These are phyloP conservation scores for Kodamaea hsintzibuensis DNA, from an alignment of 805 yeast species.

Conservation along the genomic window DNA sequence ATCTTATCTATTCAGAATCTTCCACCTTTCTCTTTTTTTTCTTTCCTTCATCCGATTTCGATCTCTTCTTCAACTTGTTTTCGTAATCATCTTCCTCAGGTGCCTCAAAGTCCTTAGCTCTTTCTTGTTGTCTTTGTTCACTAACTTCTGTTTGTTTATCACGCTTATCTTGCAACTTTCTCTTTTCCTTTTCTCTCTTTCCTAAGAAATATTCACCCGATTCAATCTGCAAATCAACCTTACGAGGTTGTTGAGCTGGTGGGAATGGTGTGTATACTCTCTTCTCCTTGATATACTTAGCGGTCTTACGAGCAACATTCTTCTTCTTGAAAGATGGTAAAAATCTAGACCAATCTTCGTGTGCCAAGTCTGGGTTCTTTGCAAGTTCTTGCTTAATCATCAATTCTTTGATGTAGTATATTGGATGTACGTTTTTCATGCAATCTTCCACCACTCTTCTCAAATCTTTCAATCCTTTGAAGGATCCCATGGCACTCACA, in stretches of 20 bases:
- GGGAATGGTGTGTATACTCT: constrained; percentile 98
- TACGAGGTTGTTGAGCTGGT: constrained; percentile 94
- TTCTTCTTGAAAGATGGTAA: constrained; percentile 95
- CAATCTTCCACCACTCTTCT: constrained; percentile 97
- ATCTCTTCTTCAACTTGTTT: constrained; percentile 25
- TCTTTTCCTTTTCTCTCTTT: constrained; percentile 74
- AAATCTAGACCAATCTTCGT: constrained; percentile 96
- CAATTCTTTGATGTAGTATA: constrained; percentile 92
- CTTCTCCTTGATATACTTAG: constrained; percentile 64
- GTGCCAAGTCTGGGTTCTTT: constrained; percentile 90
- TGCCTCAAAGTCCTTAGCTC: constrained; percentile 78
- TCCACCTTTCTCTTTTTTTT: constrained; percentile 23
- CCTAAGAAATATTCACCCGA: constrained; percentile 97
- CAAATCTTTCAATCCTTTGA: constrained; percentile 85
- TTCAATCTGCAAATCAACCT: constrained; percentile 95
- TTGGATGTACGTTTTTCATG: constrained; percentile 96
- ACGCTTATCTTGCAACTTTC: constrained; percentile 71
- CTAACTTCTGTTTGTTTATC: constrained; percentile 75
- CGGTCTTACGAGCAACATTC: constrained; percentile 91
- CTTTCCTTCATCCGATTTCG: constrained; percentile 29
- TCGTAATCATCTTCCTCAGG: constrained; percentile 73
- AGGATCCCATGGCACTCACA: constrained; percentile 96
- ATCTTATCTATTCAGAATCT: constrained; percentile 4
- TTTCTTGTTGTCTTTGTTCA: constrained; percentile 63
- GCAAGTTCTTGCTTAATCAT: constrained; percentile 97